These are phyloP conservation scores for Thermoascus crustaceus DNA, from an alignment of 2,329 filamentous ascomycete genomes.

Conservation along the genomic window DNA sequence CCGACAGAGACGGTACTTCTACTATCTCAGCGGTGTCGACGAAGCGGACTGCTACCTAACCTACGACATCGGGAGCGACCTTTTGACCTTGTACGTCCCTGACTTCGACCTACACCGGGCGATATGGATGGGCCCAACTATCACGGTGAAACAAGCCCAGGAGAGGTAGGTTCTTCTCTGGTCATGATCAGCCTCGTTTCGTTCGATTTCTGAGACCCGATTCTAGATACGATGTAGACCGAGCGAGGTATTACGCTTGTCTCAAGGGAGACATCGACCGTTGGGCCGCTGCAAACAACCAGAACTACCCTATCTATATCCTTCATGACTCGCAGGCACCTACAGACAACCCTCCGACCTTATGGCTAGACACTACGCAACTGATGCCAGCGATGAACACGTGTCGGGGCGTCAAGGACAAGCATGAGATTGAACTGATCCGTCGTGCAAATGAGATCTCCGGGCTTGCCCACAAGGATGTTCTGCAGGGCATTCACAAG, in stretches of 20 bases:
- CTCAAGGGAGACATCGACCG: slow-evolving; percentile 43
- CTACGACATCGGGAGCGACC: slow-evolving; percentile 52
- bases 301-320: slow-evolving; percentile 25
- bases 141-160: slow-evolving; percentile 49
- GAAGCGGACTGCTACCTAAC: slow-evolving; percentile 49
- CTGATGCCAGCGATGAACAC: slow-evolving; percentile 53
- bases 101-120: slow-evolving; percentile 49
- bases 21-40: slow-evolving; percentile 50
- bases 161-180: slow-evolving; percentile 26
- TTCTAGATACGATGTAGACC: slow-evolving; percentile 58
- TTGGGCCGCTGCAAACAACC: slow-evolving; percentile 23
- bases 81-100: slow-evolving; percentile 65
- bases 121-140: slow-evolving; percentile 36
- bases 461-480: slow-evolving; percentile 56
- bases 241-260: slow-evolving; percentile 51
- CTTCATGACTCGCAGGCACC: slow-evolving; percentile 31
- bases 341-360: slow-evolving; percentile 10
- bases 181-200: background rate
- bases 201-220: background rate
- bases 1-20: slow-evolving; percentile 55
- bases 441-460: slow-evolving; percentile 64
- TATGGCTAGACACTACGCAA: slow-evolving; percentile 19
- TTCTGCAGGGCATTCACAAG: slow-evolving; percentile 52
- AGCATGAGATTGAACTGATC: slow-evolving; percentile 66
- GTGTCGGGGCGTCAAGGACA: slow-evolving; percentile 63